Base-by-base conservation (phyloP, 129 eudicot genomes). In the Flaveria brownii region DNA sequence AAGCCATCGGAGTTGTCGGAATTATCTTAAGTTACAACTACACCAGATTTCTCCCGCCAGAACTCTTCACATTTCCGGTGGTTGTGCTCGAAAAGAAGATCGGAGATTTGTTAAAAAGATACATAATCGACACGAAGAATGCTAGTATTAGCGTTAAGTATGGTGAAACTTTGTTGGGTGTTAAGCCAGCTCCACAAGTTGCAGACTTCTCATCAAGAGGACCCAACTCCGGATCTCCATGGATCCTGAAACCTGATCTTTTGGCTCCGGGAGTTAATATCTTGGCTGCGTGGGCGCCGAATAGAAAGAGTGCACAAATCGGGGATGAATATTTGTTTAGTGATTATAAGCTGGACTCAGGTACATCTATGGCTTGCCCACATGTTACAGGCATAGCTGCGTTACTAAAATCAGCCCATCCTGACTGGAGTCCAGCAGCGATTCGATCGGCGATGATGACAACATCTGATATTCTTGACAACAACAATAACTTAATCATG, bases 391-490 rank as follows among this genome's bases (percentile, higher is more conserved):
- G 86, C 17, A 68, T 82, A 71, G 89, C 84, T 5, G 86, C 89
- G 16, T 72, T 86, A 36, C 73, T 86, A 11, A 86, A 86, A 77
- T 72, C 85, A 10, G 25, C 72, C 15, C 86, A 86, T 30, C 78
- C 51, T 9, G 86, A 85, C 28, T 78, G 89, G 89, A 85, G 82
- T 20, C 82, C 89, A 2, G 84, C 86, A 11, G 89, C 86, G 2
- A 79, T 85, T 18, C 89, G 84, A 17, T 85, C 89, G 13, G 86
- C 89, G 0, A 85, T 85, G 86, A 85, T 85, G 89, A 82, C 89
- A 17, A 82, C 86, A 2, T 78, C 86, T 0, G 61, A 75, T 47
- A 60, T 65, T 78, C 67, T 74, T 1, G 82, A 82, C 16, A 85
- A 85, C 5, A 76, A 65, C 13, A 36, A 76, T 1, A 73, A 70